These are phyloP conservation scores for Graphiopsis chlorocephala DNA, from an alignment of 2,329 filamentous ascomycete species.

Conservation along the genomic window DNA sequence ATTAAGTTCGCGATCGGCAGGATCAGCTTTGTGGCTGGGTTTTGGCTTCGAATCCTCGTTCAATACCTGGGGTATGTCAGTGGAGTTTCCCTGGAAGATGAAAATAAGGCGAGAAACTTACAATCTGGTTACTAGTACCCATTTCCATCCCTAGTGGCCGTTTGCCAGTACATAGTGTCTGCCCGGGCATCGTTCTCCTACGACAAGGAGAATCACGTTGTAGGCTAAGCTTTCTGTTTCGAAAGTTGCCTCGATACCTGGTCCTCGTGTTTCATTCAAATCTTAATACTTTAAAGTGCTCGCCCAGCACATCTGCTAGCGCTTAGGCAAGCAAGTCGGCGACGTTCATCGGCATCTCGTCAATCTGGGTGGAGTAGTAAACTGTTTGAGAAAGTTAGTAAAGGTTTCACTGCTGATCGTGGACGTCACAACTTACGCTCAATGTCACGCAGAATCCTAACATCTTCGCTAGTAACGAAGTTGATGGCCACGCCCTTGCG, in stretches of 20 bases:
- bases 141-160: constrained; percentile 35
- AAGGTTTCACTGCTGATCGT: background rate
- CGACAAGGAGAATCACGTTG: background rate
- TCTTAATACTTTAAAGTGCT: background rate
- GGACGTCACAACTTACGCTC: constrained; percentile 63
- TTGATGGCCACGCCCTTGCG: constrained; percentile 99
- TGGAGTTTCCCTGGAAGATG: background rate
- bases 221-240: background rate
- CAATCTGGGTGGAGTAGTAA: constrained; percentile 95
- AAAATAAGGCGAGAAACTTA: constrained; percentile 18
- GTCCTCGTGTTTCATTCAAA: background rate
- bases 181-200: background rate
- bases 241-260: background rate
- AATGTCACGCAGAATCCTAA: constrained; percentile 98
- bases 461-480: constrained; percentile 98
- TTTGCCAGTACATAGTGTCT: constrained; percentile 22
- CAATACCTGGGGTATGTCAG: background rate
- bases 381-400: constrained; percentile 48
- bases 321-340: constrained; percentile 38
- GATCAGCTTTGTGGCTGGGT: background rate
- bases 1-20: background rate
- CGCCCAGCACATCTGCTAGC: background rate
- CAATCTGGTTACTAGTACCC: constrained; percentile 30
- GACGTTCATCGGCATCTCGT: constrained; percentile 96
- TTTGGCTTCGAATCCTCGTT: background rate